phyloP scores from a whole-genome alignment of 2,329 filamentous ascomycete genomes.

The Zelopaecilomyces penicillatus region DNA sequence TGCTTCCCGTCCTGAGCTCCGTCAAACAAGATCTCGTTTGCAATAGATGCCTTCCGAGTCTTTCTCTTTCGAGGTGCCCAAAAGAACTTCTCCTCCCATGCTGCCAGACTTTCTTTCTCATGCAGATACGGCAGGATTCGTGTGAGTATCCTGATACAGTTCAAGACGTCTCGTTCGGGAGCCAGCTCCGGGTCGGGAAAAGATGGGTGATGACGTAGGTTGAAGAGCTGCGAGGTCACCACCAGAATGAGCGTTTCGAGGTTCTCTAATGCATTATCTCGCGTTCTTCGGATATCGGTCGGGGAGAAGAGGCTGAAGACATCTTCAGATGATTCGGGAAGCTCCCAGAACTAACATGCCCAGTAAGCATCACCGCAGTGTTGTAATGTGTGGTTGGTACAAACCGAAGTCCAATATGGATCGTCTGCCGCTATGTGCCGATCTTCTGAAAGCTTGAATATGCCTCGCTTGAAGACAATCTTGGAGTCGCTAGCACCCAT shows the following conservation, averaged over 20 bases:
- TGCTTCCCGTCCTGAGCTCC: slow-evolving; percentile 52
- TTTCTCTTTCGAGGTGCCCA: slow-evolving; percentile 70
- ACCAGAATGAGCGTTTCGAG: slow-evolving; percentile 82
- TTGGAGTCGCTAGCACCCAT: slow-evolving; percentile 99
- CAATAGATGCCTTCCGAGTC: slow-evolving; percentile 56
- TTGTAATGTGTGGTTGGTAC: slow-evolving; percentile 24
- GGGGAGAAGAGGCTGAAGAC: slow-evolving; percentile 93
- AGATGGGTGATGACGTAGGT: slow-evolving; percentile 78
- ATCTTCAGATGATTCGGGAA: slow-evolving; percentile 91
- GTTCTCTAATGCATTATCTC: slow-evolving; percentile 78
- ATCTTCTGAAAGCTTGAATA: slow-evolving; percentile 92
- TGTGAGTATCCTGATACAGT: slow-evolving; percentile 87
- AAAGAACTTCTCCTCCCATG: slow-evolving; percentile 91
- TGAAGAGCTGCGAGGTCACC: slow-evolving; percentile 72
- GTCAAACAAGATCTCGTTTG: slow-evolving; percentile 77
- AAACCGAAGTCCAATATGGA: slow-evolving; percentile 83
- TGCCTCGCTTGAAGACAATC: slow-evolving; percentile 96
- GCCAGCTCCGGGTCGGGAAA: slow-evolving; percentile 83
- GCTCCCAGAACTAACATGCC: slow-evolving; percentile 77
- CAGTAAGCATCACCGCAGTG: slow-evolving; percentile 6
- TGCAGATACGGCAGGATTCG: slow-evolving; percentile 85
- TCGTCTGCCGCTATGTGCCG: slow-evolving; percentile 80
- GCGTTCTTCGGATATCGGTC: slow-evolving; percentile 76
- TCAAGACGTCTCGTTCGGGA: slow-evolving; percentile 80
- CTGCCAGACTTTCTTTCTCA: slow-evolving; percentile 71